These are phyloP conservation scores for Malassezia restricta DNA, from an alignment of 1,284 basidiomycete genomes.

Conservation along the genomic window DNA sequence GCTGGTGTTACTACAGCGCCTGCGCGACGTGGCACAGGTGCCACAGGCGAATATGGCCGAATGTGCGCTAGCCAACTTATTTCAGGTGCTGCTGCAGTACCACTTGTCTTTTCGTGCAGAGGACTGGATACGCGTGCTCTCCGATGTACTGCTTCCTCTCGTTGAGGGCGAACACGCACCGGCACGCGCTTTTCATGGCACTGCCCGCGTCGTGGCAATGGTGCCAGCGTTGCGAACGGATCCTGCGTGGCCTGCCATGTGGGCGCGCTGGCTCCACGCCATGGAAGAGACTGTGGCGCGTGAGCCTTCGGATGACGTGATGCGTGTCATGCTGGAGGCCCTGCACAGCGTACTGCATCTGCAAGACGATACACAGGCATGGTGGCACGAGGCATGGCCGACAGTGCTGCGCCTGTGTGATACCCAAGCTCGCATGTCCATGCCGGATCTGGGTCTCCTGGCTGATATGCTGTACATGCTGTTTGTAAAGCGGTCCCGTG, in stretches of 20 bases:
- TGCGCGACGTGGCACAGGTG: slow-evolving; percentile 71
- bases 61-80: slow-evolving; percentile 86
- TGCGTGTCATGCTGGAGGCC: slow-evolving; percentile 7
- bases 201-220: slow-evolving; percentile 74
- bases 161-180: slow-evolving; percentile 55
- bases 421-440: not conserved
- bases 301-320: not conserved
- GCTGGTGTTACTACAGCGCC: slow-evolving; percentile 76
- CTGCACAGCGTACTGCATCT: not conserved
- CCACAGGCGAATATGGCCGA: slow-evolving; percentile 72
- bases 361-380: not conserved
- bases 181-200: slow-evolving; percentile 63
- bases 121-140: slow-evolving; percentile 59
- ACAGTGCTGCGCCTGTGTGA: not conserved
- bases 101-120: slow-evolving; percentile 64
- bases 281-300: not conserved
- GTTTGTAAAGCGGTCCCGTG: not conserved
- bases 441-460: not conserved
- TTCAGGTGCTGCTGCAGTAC: slow-evolving; percentile 83
- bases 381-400: not conserved
- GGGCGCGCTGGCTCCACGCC: slow-evolving; percentile 3
- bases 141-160: slow-evolving; percentile 76
- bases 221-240: slow-evolving; percentile 55
- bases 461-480: not conserved
- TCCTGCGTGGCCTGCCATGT: slow-evolving; percentile 1